phyloP scores from a whole-genome alignment of 257 asterid genomes.

The Jacaranda copaia region DNA sequence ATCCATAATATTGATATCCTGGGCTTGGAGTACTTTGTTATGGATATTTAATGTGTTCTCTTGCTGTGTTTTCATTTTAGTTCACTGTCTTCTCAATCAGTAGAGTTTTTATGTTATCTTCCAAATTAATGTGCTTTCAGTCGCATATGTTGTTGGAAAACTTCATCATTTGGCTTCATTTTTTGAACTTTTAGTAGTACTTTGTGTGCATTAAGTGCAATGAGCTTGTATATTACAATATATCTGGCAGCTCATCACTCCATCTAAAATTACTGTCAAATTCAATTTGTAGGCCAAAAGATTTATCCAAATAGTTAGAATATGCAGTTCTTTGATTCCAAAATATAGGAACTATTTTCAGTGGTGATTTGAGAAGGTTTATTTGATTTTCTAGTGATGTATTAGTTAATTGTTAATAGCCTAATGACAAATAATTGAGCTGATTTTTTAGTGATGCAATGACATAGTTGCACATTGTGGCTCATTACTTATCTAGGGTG shows the following conservation, averaged over 20 bases:
- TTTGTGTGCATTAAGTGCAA: background rate
- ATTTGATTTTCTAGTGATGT: background rate
- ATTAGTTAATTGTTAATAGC: conserved; percentile 17
- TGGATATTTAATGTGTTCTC: background rate
- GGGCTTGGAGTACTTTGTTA: background rate
- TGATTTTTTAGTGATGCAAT: background rate
- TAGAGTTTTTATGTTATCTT: conserved; percentile 23
- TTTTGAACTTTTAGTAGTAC: conserved; percentile 15
- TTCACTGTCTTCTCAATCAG: conserved; percentile 6
- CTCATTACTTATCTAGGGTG: background rate
- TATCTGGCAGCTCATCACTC: background rate
- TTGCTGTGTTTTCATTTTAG: conserved; percentile 1
- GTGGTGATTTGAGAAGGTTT: background rate
- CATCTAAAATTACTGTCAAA: background rate
- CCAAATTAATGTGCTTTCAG: background rate
- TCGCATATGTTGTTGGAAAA: background rate
- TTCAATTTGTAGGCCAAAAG: background rate
- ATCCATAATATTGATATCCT: background rate
- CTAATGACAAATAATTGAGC: background rate
- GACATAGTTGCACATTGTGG: background rate
- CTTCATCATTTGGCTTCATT: conserved; percentile 1
- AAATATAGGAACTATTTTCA: background rate
- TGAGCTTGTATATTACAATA: background rate
- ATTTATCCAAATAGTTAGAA: background rate
- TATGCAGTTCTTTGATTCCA: background rate